phyloP scores from a whole-genome alignment of 768 basidiomycete genomes.

The Tulasnella sp. region DNA sequence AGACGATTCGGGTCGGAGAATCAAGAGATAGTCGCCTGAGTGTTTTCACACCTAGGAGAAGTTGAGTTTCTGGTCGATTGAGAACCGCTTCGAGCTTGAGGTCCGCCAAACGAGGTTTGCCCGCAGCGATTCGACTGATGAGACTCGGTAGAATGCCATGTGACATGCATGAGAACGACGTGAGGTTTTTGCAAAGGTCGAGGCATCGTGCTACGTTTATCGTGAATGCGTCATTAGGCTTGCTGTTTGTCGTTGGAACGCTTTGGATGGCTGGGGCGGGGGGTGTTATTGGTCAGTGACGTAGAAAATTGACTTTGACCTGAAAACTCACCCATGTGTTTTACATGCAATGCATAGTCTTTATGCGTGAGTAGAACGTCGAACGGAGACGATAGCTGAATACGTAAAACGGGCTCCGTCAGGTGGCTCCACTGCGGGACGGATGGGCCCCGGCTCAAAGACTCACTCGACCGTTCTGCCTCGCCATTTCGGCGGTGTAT shows the following conservation, averaged over 20 bases:
- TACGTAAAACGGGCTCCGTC: slow-evolving; percentile 4
- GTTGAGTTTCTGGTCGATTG: not conserved
- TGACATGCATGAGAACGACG: slow-evolving; percentile 20
- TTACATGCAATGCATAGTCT: slow-evolving; percentile 13
- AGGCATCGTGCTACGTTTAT: slow-evolving; percentile 8
- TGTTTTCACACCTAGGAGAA: not conserved
- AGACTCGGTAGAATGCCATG: slow-evolving; percentile 12
- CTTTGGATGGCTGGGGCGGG: slow-evolving; percentile 9
- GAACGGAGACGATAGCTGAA: slow-evolving; percentile 22
- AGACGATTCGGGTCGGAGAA: not conserved
- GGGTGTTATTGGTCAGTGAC: not conserved
- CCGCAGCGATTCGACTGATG: not conserved
- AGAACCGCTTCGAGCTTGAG: slow-evolving; percentile 21
- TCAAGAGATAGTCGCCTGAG: slow-evolving; percentile 9
- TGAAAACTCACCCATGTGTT: slow-evolving; percentile 9
- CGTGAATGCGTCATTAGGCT: slow-evolving; percentile 9
- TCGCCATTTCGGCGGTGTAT: slow-evolving; percentile 10
- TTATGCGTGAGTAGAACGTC: slow-evolving; percentile 17
- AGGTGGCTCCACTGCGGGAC: not conserved
- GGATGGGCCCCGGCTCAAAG: not conserved
- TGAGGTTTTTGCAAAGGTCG: slow-evolving; percentile 15
- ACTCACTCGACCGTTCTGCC: slow-evolving; percentile 23
- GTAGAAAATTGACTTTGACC: not conserved
- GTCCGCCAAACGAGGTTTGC: slow-evolving; percentile 17
- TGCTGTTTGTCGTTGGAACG: slow-evolving; percentile 9